Evolutionary conservation across 2,329 filamentous ascomycete species (phyloP), one percentile per base, ranked within the genome.

Genomic region (Pezicula radicicola): DNA sequence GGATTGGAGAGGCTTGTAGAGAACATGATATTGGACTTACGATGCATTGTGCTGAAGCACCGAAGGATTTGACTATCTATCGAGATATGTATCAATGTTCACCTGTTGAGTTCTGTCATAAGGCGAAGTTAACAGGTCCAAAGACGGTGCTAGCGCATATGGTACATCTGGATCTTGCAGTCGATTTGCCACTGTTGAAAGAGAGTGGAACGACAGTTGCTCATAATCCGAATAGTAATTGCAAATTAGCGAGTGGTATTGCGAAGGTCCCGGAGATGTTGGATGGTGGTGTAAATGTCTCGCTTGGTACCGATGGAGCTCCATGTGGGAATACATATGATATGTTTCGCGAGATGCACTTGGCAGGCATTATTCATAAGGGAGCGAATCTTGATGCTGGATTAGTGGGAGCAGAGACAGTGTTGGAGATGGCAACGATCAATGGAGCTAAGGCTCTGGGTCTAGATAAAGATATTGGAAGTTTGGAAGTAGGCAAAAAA

Each of bases 301-400:
- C 67, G 0, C 63, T 80, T 1, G 78, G 77, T 0, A 80, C 77
- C 0, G 77, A 81, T 57, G 77, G 77, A 0, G 77, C 76, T 0
- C 77, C 77, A 0, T 80, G 76, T 60, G 75, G 75, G 35, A 79
- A 79, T 55, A 72, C 72, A 6, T 77, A 76, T 60, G 76, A 79
- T 54, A 70, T 80, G 63, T 60, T 80, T 16, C 74, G 74, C 45
- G 77, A 80, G 63, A 79, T 79, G 75, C 75, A 76, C 46, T 66
- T 79, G 0, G 75, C 77, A 0, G 72, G 69, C 0, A 73, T 79
- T 10, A 61, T 80, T 33, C 77, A 80, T 53, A 75, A 75, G 55
- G 73, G 73, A 16, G 53, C 59, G 3, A 67, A 65, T 4, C 66
- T 68, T 43, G 69, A 79, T 53, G 74, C 77, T 2, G 67, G 64